phyloP scores from a whole-genome alignment of 306 rosid species.

The Astragalus membranaceus region DNA sequence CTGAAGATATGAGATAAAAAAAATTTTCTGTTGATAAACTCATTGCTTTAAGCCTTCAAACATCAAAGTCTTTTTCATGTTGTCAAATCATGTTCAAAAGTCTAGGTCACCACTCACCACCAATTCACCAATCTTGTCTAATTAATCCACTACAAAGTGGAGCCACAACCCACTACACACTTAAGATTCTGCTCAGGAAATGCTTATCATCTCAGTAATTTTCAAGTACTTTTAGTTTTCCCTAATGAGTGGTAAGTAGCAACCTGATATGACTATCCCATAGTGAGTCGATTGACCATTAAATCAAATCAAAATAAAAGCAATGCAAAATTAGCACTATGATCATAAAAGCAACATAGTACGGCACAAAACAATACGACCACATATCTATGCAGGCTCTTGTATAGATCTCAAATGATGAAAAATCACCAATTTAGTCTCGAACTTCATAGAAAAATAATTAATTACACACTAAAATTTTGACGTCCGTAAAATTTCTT shows the following conservation, averaged over 20 bases:
- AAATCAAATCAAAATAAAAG: slow-evolving; percentile 12
- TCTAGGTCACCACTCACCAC: slow-evolving; percentile 26
- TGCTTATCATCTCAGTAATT: slow-evolving; percentile 27
- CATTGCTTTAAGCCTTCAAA: too few species aligned
- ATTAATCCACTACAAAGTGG: slow-evolving; percentile 36
- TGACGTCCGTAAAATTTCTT: too few species aligned
- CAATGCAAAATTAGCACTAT: slow-evolving; percentile 21
- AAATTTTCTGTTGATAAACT: too few species aligned
- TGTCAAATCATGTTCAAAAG: neutral
- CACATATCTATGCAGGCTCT: slow-evolving; percentile 41
- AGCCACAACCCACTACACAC: slow-evolving; percentile 35
- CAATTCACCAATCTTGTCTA: slow-evolving; percentile 28
- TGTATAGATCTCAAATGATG: slow-evolving; percentile 42
- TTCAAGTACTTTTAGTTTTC: slow-evolving; percentile 26
- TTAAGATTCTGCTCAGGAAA: too few species aligned
- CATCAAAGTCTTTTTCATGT: too few species aligned
- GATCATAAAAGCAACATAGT: slow-evolving; percentile 27
- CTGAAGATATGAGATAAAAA: too few species aligned
- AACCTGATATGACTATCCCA: slow-evolving; percentile 33
- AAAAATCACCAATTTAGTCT: too few species aligned
- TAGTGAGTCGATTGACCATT: slow-evolving; percentile 35
- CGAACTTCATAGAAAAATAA: too few species aligned
- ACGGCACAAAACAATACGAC: slow-evolving; percentile 31
- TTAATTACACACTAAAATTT: too few species aligned
- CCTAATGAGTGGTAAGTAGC: slow-evolving; percentile 35